Conservation (phyloP, 306 rosid genomes). For the Quercus alba region DNA sequence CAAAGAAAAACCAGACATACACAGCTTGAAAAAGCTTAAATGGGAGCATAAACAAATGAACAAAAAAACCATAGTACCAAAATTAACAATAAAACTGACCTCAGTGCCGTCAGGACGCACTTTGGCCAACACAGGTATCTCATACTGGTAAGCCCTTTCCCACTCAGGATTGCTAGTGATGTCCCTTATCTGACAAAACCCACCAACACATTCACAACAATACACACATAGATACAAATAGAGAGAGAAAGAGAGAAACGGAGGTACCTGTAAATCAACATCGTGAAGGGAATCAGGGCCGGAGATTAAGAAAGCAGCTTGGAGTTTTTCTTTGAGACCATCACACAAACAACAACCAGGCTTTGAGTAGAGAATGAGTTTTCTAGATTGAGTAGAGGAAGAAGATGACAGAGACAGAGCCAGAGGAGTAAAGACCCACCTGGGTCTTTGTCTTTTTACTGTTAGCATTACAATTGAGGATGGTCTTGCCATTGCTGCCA, state of each 20-base stretch:
- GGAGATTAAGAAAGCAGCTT: conserved; percentile 59
- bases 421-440: conserved; percentile 32
- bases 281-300: conserved; percentile 72
- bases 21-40: not conserved
- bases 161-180: conserved; percentile 75
- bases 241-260: not conserved
- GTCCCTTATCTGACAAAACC: conserved; percentile 65
- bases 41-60: not conserved
- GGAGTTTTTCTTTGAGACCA: conserved; percentile 96
- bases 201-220: conserved; percentile 2
- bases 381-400: conserved; percentile 40
- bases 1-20: not conserved
- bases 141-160: conserved; percentile 87
- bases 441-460: conserved; percentile 19
- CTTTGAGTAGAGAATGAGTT: conserved; percentile 81
- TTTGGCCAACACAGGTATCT: conserved; percentile 86
- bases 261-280: conserved; percentile 53
- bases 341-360: conserved; percentile 98
- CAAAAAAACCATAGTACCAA: not conserved
- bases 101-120: conserved; percentile 80
- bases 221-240: not conserved
- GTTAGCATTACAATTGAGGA: conserved; percentile 23
- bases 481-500: conserved; percentile 45
- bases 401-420: conserved; percentile 36
- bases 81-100: conserved; percentile 43